phyloP scores from a whole-genome alignment of 495 filamentous ascomycete species.

The Penicillium tannophilum region DNA sequence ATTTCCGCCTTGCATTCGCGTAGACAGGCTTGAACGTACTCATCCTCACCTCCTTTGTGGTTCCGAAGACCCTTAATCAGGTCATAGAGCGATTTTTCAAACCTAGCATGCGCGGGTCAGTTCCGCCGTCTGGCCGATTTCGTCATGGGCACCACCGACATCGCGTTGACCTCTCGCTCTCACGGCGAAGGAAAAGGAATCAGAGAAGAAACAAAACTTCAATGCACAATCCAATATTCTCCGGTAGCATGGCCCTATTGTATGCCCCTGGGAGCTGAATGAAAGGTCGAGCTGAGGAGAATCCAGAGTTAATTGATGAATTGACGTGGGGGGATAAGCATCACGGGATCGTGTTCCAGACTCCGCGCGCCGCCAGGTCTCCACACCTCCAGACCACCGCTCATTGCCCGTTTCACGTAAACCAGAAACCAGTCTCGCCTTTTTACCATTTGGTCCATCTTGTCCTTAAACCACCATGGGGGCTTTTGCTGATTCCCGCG shows the following conservation, averaged over 20 bases:
- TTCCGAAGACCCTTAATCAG: constrained; percentile 93
- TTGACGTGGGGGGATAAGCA: constrained; percentile 14
- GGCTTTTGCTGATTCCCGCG: constrained; percentile 13
- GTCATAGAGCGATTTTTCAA: constrained; percentile 98
- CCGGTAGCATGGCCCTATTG: background rate
- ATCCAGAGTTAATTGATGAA: background rate
- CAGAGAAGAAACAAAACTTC: background rate
- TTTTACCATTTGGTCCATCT: background rate
- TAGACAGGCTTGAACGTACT: constrained; percentile 87
- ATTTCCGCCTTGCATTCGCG: constrained; percentile 95
- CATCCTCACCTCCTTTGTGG: constrained; percentile 90
- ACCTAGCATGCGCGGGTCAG: constrained; percentile 57
- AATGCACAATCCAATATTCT: background rate
- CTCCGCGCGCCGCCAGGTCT: background rate
- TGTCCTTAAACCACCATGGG: constrained; percentile 17
- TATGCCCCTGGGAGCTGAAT: background rate
- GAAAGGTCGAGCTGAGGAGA: constrained; percentile 1
- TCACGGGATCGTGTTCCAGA: constrained; percentile 10
- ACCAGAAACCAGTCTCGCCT: background rate
- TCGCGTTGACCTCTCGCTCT: constrained; percentile 6
- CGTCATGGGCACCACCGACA: constrained; percentile 3
- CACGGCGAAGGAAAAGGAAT: background rate
- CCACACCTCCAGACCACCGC: background rate
- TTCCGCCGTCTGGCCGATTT: background rate
- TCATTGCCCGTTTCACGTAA: background rate